Conservation (phyloP, 495 filamentous ascomycete species). For the Lasiosphaeris hirsuta region DNA sequence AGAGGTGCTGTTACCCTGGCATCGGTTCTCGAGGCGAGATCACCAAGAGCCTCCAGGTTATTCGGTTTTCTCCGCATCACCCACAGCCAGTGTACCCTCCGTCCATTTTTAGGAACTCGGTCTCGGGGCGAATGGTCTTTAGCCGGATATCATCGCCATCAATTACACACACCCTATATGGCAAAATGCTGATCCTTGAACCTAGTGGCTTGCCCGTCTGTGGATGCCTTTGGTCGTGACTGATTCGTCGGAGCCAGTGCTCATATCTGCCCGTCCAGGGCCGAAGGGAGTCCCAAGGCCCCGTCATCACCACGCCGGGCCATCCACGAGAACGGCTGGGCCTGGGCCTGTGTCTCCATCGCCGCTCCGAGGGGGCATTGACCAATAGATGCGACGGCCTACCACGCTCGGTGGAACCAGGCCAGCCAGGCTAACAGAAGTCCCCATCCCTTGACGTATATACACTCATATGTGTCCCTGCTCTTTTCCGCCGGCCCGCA, state of each 20-base stretch:
- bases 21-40: slow-evolving; percentile 1
- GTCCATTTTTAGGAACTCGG: slow-evolving; percentile 24
- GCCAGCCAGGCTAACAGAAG: background rate
- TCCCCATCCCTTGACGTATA: background rate
- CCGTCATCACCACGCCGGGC: background rate
- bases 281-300: background rate
- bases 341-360: slow-evolving; percentile 8
- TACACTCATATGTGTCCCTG: slow-evolving; percentile 6
- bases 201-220: slow-evolving; percentile 9
- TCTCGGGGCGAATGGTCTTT: slow-evolving; percentile 13
- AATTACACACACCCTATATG: slow-evolving; percentile 27
- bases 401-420: slow-evolving; percentile 2
- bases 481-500: slow-evolving; percentile 22
- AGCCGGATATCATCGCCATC: slow-evolving; percentile 24
- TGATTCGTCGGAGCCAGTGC: slow-evolving; percentile 10
- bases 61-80: background rate
- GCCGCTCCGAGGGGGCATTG: slow-evolving; percentile 13
- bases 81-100: background rate
- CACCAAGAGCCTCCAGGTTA: slow-evolving; percentile 11
- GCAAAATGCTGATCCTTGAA: slow-evolving; percentile 28
- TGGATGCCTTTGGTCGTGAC: background rate
- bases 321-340: background rate
- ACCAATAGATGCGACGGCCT: slow-evolving; percentile 20
- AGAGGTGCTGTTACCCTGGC: slow-evolving; percentile 3
- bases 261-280: slow-evolving; percentile 3